Base-by-base conservation (phyloP, 1,284 basidiomycete species). In the Puccinia horiana region DNA sequence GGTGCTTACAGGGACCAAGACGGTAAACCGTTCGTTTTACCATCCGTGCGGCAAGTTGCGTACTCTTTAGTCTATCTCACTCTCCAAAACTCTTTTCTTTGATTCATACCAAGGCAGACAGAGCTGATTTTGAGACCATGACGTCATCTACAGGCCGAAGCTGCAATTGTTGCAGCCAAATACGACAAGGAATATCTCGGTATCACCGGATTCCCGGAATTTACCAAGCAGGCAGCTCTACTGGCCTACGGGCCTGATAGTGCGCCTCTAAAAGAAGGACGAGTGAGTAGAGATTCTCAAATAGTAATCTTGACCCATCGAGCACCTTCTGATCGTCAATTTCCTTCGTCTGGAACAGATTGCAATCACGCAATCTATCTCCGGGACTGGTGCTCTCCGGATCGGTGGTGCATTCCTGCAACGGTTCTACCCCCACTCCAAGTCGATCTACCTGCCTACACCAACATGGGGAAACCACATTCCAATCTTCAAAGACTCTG, bases 391-490 rank as follows among this genome's bases (percentile, higher is more conserved):
- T 85, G 97, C 97, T 44, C 93, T 99, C 83, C 92, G 97, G 84
- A 95, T 99, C 88, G 96, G 94, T 83, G 96, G 93, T 85, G 94
- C 93, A 74, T 99, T 99, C 90, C 88, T 99, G 81, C 92, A 92
- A 29, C 92, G 93, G 74, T 94, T 94, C 89, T 98, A 95, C 88
- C 94, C 95, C 37, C 90, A 93, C 85, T 88, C 92, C 82, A 98
- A 96, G 89, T 89, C 90, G 76, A 94, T 99, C 87, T 99, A 98
- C 89, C 90, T 99, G 78, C 97, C 97, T 61, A 90, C 90, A 16
- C 97, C 97, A 23, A 94, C 96, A 11, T 99, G 97, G 97, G 96
- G 96, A 61, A 99, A 99, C 89, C 96, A 99, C 88, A 94, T 92
- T 70, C 89, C 90, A 58, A 88, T 88, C 84, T 88, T 89, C 86